phyloP scores from a whole-genome alignment of 163 green algal species.

The Coccomyxa subellipsoidea region DNA sequence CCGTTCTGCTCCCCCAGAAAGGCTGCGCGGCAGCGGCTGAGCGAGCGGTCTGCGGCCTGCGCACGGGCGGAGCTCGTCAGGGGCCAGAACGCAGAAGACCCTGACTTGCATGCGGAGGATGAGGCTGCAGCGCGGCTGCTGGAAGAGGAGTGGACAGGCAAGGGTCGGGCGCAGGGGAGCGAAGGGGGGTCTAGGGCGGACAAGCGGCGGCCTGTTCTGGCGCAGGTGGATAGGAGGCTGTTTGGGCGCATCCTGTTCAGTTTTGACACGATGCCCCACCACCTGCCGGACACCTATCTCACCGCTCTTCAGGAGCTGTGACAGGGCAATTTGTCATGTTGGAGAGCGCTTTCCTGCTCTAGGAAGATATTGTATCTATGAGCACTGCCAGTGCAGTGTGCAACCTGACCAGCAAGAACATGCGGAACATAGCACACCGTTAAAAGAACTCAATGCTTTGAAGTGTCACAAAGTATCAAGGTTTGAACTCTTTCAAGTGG shows the following conservation, averaged over 20 bases:
- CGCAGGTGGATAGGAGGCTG: background rate
- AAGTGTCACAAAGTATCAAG: too few species aligned
- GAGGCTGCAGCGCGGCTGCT: background rate
- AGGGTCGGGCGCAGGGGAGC: too few species aligned
- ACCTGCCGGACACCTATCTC: slow-evolving; percentile 69
- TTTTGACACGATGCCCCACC: slow-evolving; percentile 38
- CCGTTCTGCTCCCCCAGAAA: background rate
- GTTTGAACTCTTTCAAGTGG: too few species aligned
- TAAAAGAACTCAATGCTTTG: too few species aligned
- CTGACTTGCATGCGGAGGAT: background rate
- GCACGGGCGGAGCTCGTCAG: background rate
- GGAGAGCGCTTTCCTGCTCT: too few species aligned
- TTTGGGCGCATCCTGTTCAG: slow-evolving; percentile 31
- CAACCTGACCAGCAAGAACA: too few species aligned
- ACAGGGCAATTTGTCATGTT: too few species aligned
- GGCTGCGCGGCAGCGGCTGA: background rate
- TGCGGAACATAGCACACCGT: too few species aligned
- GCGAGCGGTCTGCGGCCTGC: background rate
- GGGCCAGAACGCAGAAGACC: background rate
- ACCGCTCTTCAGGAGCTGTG: slow-evolving; percentile 47
- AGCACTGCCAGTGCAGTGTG: too few species aligned
- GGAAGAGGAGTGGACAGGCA: background rate
- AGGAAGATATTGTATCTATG: too few species aligned
- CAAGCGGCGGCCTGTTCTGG: background rate
- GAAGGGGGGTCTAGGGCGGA: background rate